Percentiles rank a stretch among this genome's conserved stretches.
Conservation (phyloP, 176 grass and related monocot genomes). For the Triticum dicoccoides region DNA sequence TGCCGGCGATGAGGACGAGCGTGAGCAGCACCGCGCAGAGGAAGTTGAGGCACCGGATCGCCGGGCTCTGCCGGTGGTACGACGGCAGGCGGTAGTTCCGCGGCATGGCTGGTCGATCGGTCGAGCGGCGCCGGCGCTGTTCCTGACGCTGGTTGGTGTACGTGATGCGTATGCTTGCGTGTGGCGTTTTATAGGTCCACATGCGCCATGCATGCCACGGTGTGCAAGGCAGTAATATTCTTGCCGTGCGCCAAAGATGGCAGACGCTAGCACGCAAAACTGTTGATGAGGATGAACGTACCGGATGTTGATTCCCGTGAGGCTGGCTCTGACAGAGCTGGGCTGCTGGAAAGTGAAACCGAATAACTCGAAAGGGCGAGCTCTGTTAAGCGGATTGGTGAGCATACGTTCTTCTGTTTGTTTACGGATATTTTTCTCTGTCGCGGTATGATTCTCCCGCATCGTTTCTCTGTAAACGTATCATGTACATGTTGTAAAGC, state of each 20-base stretch:
- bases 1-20: conserved; percentile 47
- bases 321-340: neutral
- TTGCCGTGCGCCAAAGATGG: conserved; percentile 26
- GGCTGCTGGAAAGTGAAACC: conserved; percentile 34
- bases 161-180: neutral
- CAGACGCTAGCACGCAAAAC: conserved; percentile 28
- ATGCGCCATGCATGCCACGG: neutral
- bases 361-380: neutral
- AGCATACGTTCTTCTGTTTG: neutral
- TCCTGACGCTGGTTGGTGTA: neutral
- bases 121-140: neutral
- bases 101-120: neutral
- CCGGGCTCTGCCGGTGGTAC: conserved; percentile 37
- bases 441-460: neutral
- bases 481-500: neutral
- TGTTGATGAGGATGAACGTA: neutral
- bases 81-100: neutral
- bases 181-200: conserved; percentile 13
- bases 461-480: neutral
- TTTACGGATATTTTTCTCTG: neutral
- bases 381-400: neutral
- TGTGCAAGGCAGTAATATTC: conserved; percentile 47
- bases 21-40: conserved; percentile 54
- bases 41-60: conserved; percentile 45
- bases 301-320: conserved; percentile 1